Conservation (phyloP, 2,329 filamentous ascomycete species). For the Aspergillus sp. region DNA sequence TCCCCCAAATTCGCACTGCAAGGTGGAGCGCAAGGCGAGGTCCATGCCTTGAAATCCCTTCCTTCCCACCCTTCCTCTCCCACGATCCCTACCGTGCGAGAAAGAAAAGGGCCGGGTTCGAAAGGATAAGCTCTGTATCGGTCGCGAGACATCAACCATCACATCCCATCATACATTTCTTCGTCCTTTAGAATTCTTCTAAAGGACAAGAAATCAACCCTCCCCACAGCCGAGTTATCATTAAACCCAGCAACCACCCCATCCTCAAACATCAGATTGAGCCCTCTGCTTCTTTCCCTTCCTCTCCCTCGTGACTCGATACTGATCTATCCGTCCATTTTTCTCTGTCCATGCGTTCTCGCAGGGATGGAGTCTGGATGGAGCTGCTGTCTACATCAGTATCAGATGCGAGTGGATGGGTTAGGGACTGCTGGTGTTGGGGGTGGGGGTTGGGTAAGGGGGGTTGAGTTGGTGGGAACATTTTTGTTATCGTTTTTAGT, state of each 20-base stretch:
- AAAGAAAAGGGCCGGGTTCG: neutral
- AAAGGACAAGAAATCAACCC: neutral
- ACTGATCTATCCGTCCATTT: neutral
- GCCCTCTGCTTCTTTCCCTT: neutral
- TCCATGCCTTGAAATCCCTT: constrained; percentile 52
- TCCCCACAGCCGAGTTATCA: neutral
- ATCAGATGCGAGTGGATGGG: neutral
- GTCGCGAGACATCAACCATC: constrained; percentile 51
- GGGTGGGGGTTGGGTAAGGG: neutral
- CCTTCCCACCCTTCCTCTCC: constrained; percentile 7
- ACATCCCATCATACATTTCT: constrained; percentile 11
- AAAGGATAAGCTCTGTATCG: constrained; percentile 54
- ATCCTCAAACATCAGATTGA: neutral
- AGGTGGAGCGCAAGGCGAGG: constrained; percentile 57
- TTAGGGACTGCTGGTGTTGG: neutral
- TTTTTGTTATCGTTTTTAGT: neutral
- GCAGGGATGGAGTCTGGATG: neutral
- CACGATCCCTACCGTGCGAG: neutral
- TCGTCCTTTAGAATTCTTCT: constrained; percentile 6
- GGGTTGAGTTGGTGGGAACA: neutral
- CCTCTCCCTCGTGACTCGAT: neutral
- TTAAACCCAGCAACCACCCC: neutral
- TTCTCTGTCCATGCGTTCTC: neutral
- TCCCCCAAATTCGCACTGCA: constrained; percentile 45
- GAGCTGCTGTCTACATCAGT: neutral